Percentiles rank a stretch among this genome's conserved stretches.
Evolutionary conservation across 2,329 filamentous ascomycete species (phyloP).

Genomic region (Fonsecaea erecta): DNA sequence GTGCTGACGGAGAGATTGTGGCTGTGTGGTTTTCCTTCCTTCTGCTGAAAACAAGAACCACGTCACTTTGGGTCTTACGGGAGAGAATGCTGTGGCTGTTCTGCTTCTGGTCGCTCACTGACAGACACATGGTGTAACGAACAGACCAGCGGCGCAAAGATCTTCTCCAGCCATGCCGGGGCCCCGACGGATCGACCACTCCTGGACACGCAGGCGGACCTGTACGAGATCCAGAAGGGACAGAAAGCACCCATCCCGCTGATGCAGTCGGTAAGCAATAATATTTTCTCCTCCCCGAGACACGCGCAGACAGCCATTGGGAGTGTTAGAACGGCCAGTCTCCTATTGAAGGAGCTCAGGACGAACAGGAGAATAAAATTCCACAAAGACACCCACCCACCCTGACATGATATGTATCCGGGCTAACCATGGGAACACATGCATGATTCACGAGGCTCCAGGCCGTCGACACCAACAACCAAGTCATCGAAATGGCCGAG

Average conservation of each 20-base stretch:
- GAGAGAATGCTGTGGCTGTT: too few species aligned
- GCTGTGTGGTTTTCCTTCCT: too few species aligned
- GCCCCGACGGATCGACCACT: slow-evolving; percentile 50
- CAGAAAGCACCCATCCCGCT: slow-evolving; percentile 37
- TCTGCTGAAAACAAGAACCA: too few species aligned
- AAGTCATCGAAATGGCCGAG: slow-evolving; percentile 52
- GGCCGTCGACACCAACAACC: slow-evolving; percentile 50
- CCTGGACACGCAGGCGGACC: slow-evolving; percentile 50
- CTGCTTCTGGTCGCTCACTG: neutral
- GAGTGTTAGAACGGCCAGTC: too few species aligned
- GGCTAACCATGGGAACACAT: neutral
- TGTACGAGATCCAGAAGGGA: slow-evolving; percentile 53
- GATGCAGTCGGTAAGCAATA: slow-evolving; percentile 39
- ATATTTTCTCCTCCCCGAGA: too few species aligned
- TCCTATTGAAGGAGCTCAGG: too few species aligned
- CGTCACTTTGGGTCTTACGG: too few species aligned
- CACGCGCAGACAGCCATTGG: too few species aligned
- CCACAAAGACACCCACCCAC: too few species aligned
- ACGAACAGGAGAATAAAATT: too few species aligned
- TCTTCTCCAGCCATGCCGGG: slow-evolving; percentile 56
- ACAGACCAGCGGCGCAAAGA: slow-evolving; percentile 56
- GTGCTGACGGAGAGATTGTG: neutral
- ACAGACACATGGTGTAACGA: neutral
- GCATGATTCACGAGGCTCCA: slow-evolving; percentile 32
- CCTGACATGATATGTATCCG: too few species aligned